Percentiles rank a stretch among this genome's conserved stretches.
These are phyloP conservation scores for Lojkania enalia DNA, from an alignment of 2,329 filamentous ascomycete species.

Conservation along the genomic window DNA sequence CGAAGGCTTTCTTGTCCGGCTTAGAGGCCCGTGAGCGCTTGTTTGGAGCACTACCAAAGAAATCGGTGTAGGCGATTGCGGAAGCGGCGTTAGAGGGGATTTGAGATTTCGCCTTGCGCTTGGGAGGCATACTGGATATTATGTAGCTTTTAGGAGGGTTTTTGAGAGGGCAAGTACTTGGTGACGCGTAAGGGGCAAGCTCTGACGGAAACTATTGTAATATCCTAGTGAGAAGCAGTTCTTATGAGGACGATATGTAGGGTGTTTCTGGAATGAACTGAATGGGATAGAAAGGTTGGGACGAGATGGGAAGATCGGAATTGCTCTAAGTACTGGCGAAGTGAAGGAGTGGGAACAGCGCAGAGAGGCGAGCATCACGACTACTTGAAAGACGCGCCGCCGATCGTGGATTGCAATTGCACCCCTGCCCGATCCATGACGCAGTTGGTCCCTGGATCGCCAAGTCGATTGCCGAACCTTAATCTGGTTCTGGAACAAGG, in stretches of 20 bases:
- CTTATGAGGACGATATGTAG: too few relatives aligned
- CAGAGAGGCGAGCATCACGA: neutral
- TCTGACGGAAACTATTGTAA: too few relatives aligned
- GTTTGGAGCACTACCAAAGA: constrained; percentile 37
- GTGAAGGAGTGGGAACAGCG: too few relatives aligned
- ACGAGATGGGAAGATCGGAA: too few relatives aligned
- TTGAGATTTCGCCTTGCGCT: constrained; percentile 30
- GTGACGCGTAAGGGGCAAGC: too few relatives aligned
- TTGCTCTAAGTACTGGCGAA: too few relatives aligned
- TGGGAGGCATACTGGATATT: constrained; percentile 25
- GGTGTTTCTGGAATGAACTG: too few relatives aligned
- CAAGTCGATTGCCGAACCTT: constrained; percentile 13
- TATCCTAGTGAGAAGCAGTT: too few relatives aligned
- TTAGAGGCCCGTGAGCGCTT: constrained; percentile 42
- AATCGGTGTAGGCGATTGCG: constrained; percentile 40
- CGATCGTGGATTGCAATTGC: constrained; percentile 8
- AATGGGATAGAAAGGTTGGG: too few relatives aligned
- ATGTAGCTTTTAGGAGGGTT: too few relatives aligned
- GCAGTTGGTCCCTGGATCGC: constrained; percentile 30
- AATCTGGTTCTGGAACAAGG: neutral
- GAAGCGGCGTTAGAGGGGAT: constrained; percentile 28
- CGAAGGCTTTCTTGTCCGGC: constrained; percentile 29
- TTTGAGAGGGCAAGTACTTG: too few relatives aligned
- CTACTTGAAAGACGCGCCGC: constrained; percentile 3
- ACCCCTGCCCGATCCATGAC: constrained; percentile 33